phyloP scores from a whole-genome alignment of 306 rosid species.

The Cucurbita argyrosperma region DNA sequence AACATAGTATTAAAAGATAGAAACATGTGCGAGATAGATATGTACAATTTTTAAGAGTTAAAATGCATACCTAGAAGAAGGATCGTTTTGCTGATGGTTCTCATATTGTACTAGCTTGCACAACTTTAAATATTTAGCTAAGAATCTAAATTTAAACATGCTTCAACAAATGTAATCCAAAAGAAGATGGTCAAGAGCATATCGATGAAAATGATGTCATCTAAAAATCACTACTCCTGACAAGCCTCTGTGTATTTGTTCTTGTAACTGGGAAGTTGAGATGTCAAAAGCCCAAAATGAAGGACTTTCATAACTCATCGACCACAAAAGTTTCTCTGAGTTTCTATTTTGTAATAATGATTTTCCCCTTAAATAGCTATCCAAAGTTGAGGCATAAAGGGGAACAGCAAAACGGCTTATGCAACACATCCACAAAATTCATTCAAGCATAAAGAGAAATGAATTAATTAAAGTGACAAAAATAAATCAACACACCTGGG shows the following conservation, averaged over 20 bases:
- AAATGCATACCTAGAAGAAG: not conserved
- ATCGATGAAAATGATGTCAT: not conserved
- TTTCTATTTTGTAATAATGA: not conserved
- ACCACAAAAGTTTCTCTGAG: not conserved
- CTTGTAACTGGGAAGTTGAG: not conserved
- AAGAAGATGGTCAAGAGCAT: not conserved
- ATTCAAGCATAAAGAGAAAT: not conserved
- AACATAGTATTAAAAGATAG: not conserved
- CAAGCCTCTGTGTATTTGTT: not conserved
- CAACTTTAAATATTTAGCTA: not conserved
- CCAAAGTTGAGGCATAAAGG: not conserved
- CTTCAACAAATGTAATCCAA: not conserved
- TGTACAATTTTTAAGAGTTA: not conserved
- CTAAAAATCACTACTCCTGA: not conserved
- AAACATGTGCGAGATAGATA: not conserved
- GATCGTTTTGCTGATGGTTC: not conserved
- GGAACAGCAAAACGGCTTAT: not conserved
- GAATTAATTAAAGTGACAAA: not conserved
- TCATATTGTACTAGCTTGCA: not conserved
- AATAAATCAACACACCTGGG: constrained; percentile 41
- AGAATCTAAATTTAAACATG: not conserved
- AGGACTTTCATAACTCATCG: not conserved
- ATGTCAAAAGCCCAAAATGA: not conserved
- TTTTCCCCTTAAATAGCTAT: not conserved
- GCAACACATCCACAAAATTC: not conserved